Conservation (phyloP, 192 early-diverging fungal species). For the Coemansia sp. region DNA sequence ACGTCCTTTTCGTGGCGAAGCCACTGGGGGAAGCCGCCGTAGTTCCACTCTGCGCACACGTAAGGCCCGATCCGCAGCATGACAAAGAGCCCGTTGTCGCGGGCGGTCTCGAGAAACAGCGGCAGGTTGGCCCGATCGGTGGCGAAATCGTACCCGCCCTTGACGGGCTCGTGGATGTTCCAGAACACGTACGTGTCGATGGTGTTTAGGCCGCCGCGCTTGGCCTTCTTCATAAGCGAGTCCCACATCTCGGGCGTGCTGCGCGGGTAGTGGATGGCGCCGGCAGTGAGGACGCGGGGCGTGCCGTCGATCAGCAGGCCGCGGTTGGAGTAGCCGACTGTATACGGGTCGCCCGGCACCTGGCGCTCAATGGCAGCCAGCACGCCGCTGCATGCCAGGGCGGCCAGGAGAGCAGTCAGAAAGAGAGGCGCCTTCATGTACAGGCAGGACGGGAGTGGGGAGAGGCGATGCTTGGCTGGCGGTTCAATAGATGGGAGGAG, state of each 20-base stretch:
- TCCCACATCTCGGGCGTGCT: conserved; percentile 58
- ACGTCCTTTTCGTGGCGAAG: conserved; percentile 51
- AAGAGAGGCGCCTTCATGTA: background rate
- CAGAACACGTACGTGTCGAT: conserved; percentile 69
- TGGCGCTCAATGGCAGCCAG: conserved; percentile 2
- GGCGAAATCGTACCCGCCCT: conserved; percentile 56
- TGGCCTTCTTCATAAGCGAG: conserved; percentile 50
- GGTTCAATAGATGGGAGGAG: no score
- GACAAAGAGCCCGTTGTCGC: conserved; percentile 52
- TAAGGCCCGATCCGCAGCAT: conserved; percentile 61
- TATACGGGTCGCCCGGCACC: conserved; percentile 28
- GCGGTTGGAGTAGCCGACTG: conserved; percentile 29
- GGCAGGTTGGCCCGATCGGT: conserved; percentile 55
- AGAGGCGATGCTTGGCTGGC: no score
- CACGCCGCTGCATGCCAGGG: background rate
- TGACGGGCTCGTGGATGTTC: conserved; percentile 58
- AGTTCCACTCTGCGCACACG: conserved; percentile 61
- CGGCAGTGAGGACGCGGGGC: conserved; percentile 42
- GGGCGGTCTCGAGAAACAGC: conserved; percentile 49
- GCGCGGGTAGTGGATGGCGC: conserved; percentile 60
- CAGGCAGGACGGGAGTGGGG: no score
- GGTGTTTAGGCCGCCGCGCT: conserved; percentile 53
- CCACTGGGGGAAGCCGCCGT: conserved; percentile 60
- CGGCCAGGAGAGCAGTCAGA: no score
- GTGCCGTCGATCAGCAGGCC: conserved; percentile 38